A percentile compares a stretch with the other conserved stretches of the same genome.
Conservation (phyloP, 441 rosid genomes). For the Eugenia klotzschiana region DNA sequence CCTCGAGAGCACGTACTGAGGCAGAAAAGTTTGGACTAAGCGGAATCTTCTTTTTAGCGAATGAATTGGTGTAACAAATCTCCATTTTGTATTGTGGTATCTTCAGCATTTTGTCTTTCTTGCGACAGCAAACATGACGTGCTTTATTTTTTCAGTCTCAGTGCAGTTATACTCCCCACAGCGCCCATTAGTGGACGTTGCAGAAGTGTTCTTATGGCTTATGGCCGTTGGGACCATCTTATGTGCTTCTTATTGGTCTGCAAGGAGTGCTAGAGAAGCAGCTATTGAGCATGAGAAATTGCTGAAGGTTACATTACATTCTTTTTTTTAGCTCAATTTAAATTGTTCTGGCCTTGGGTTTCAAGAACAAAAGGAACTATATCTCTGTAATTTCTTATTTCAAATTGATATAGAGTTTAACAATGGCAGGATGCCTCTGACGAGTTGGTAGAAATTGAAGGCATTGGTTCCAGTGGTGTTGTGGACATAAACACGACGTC, state of each 20-base stretch:
- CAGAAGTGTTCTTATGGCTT: constrained; percentile 61
- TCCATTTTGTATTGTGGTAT: background rate
- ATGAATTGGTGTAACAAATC: background rate
- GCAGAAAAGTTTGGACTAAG: background rate
- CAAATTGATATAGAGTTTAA: background rate
- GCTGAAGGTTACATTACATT: constrained; percentile 25
- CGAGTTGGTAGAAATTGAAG: constrained; percentile 19
- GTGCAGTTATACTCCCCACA: constrained; percentile 46
- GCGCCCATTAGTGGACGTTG: constrained; percentile 51
- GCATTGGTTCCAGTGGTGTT: constrained; percentile 31
- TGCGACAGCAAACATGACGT: background rate
- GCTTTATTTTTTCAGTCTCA: constrained; percentile 24
- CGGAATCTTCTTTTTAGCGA: background rate
- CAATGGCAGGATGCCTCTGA: constrained; percentile 39
- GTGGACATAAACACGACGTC: constrained; percentile 38
- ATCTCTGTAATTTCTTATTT: background rate
- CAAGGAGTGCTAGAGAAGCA: constrained; percentile 48
- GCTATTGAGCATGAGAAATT: constrained; percentile 47
- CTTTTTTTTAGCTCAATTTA: background rate
- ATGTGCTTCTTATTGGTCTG: constrained; percentile 56
- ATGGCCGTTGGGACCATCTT: constrained; percentile 56
- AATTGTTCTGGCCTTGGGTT: background rate
- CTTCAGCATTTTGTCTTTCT: background rate
- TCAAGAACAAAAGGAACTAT: background rate
- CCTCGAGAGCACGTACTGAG: background rate